A percentile compares a stretch with the other conserved stretches of the same genome.
Evolutionary conservation across 1,139 yeast genomes (phyloP).

Genomic region (Spathaspora sp.): DNA sequence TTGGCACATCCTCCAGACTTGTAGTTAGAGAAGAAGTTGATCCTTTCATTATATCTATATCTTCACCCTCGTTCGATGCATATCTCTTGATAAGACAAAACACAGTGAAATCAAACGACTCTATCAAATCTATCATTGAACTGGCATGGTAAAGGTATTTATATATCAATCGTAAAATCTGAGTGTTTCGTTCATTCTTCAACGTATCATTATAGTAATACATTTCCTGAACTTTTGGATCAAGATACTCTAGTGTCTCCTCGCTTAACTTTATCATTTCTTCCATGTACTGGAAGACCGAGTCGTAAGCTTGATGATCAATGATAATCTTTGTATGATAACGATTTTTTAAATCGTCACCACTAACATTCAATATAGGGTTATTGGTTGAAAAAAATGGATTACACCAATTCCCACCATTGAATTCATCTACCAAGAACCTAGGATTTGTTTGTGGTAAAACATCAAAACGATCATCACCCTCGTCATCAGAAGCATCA

Average conservation of each 20-base stretch:
- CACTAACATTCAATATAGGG: slow-evolving; percentile 42
- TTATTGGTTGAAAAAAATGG: slow-evolving; percentile 54
- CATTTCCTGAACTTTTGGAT: slow-evolving; percentile 32
- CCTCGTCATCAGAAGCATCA: slow-evolving; percentile 36
- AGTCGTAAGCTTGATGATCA: slow-evolving; percentile 47
- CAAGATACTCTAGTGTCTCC: slow-evolving; percentile 42
- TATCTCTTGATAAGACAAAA: slow-evolving; percentile 42
- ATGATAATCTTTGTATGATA: slow-evolving; percentile 48
- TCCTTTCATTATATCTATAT: not conserved
- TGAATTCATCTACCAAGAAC: slow-evolving; percentile 59
- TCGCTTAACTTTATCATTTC: slow-evolving; percentile 40
- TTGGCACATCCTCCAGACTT: not conserved
- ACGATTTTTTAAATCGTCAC: slow-evolving; percentile 44
- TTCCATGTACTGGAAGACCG: slow-evolving; percentile 33
- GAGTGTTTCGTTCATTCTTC: slow-evolving; percentile 51
- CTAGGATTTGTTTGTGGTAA: slow-evolving; percentile 72
- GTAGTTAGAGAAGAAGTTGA: not conserved
- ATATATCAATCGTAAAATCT: slow-evolving; percentile 52
- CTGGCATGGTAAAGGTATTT: slow-evolving; percentile 51
- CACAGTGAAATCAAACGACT: slow-evolving; percentile 63
- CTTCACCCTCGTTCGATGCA: slow-evolving; percentile 19
- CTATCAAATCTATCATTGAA: slow-evolving; percentile 51
- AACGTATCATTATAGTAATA: slow-evolving; percentile 37
- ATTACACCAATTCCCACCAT: slow-evolving; percentile 75
- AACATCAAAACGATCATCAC: slow-evolving; percentile 36